Percentiles rank a stretch among this genome's conserved stretches.
phyloP scores from a whole-genome alignment of 164 flowering plant species.

The Chloranthus sessilifolius region DNA sequence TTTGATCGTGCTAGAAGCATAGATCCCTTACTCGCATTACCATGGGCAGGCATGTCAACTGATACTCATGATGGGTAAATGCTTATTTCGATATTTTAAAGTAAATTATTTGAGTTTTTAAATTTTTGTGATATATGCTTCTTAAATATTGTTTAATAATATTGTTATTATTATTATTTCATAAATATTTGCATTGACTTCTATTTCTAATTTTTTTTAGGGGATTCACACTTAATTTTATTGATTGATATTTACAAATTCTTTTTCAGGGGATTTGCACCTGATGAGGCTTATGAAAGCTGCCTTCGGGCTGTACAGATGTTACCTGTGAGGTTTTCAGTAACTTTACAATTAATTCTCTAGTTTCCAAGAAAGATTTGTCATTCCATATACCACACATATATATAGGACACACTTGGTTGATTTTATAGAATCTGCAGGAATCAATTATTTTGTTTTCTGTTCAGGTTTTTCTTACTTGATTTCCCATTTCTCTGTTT shows the following conservation, averaged over 20 bases:
- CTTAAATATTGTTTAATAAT: not conserved
- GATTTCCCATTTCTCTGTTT: too few species aligned
- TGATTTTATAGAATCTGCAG: too few species aligned
- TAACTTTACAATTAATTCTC: conserved; percentile 1
- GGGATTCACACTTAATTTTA: not conserved
- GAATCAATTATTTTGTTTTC: too few species aligned
- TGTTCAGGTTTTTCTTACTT: too few species aligned
- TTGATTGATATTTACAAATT: not conserved
- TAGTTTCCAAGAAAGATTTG: too few species aligned
- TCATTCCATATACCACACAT: too few species aligned
- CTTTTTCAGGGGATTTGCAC: conserved; percentile 37
- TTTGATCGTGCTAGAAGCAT: conserved; percentile 95
- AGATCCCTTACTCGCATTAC: conserved; percentile 93
- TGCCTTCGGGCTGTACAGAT: conserved; percentile 79
- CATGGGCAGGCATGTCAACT: conserved; percentile 98
- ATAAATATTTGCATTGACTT: not conserved
- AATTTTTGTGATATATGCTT: not conserved
- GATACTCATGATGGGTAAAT: conserved; percentile 53
- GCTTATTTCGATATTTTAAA: conserved; percentile 7
- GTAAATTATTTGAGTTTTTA: not conserved
- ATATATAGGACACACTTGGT: too few species aligned
- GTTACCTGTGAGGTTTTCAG: conserved; percentile 55
- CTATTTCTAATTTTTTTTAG: not conserved
- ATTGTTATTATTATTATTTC: not conserved
- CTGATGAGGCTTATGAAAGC: conserved; percentile 87